Conservation (phyloP, 352 stramenopile genomes). For the Globisporangium spinosum region DNA sequence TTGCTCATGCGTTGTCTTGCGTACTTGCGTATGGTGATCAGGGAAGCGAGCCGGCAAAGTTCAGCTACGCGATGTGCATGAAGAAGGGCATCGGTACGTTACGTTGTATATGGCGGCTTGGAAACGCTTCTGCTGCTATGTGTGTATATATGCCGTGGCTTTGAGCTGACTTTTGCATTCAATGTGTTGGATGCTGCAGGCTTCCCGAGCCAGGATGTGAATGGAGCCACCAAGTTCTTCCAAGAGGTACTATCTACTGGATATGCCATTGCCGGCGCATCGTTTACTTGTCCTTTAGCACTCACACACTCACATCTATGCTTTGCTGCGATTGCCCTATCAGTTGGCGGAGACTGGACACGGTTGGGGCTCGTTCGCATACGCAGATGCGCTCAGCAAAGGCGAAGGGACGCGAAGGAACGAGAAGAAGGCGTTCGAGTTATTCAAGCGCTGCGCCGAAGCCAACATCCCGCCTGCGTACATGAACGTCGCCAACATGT, state of each 20-base stretch:
- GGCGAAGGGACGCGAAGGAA: constrained; percentile 76
- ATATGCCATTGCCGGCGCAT: background rate
- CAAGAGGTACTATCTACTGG: constrained; percentile 41
- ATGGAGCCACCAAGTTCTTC: constrained; percentile 59
- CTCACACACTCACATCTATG: background rate
- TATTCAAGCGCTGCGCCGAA: constrained; percentile 69
- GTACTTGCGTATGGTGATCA: constrained; percentile 13
- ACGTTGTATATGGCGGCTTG: background rate
- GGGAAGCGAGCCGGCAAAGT: constrained; percentile 81
- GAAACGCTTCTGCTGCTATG: background rate
- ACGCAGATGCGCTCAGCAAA: constrained; percentile 70
- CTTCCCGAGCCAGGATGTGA: constrained; percentile 53
- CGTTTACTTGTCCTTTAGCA: background rate
- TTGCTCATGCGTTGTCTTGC: background rate
- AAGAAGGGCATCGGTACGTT: constrained; percentile 68
- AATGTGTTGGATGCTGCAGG: constrained; percentile 20
- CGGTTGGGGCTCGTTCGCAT: constrained; percentile 77
- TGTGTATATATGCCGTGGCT: background rate
- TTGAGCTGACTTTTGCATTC: background rate
- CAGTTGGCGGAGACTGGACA: constrained; percentile 59
- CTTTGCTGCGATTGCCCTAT: background rate
- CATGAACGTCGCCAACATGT: constrained; percentile 86
- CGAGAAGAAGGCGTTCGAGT: constrained; percentile 72
- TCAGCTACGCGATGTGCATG: constrained; percentile 79
- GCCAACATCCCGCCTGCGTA: constrained; percentile 61